Evolutionary conservation across 352 stramenopile genomes (phyloP), one percentile per base, ranked within the genome.

Genomic region (Phytophthora tubulina): DNA sequence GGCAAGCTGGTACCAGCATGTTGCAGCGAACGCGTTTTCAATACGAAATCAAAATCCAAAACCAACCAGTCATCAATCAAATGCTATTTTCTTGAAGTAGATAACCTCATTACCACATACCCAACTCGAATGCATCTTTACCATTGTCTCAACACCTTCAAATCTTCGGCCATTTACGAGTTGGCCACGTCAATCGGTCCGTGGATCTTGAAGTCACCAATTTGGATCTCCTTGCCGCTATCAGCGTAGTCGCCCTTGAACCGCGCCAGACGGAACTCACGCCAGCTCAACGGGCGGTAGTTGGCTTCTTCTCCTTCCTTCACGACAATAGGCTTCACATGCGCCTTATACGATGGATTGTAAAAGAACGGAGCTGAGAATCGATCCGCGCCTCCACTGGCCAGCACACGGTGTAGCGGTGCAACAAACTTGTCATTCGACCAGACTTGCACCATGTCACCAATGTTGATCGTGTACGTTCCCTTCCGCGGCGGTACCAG

Each of bases 211-310:
- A 78, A 98, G 65, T 98, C 79, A 11, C 76, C 76, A 49, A 98
- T 98, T 78, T 98, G 94, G 61, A 98, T 92, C 64, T 99, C 95
- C n/a, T 89, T 81, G 33, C 95, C 95, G 21, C 92, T 70, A 84
- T 99, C 88, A 8, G 88, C 92, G 69, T 97, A 96, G 79, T 98
- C 91, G 41, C 96, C 94, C 31, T 94, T 83, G 84, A 98, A 97
- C 14, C 96, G 89, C 45, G 91, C 66, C 21, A 86, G 76, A 38
- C 91, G 83, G 73, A 97, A 98, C 52, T 97, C 92, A 32, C 89
- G 91, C 91, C 92, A 98, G 17, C 84, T 84, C 27, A 97, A 74
- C 35, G 89, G 69, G 5, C 86, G 68, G 72, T 97, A 98, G 38
- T 74, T 75, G 2, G 84, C 68, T 38, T 58, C 65, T 9, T 84